Conservation (phyloP, 2,329 filamentous ascomycete species). For the Thermoascus crustaceus region DNA sequence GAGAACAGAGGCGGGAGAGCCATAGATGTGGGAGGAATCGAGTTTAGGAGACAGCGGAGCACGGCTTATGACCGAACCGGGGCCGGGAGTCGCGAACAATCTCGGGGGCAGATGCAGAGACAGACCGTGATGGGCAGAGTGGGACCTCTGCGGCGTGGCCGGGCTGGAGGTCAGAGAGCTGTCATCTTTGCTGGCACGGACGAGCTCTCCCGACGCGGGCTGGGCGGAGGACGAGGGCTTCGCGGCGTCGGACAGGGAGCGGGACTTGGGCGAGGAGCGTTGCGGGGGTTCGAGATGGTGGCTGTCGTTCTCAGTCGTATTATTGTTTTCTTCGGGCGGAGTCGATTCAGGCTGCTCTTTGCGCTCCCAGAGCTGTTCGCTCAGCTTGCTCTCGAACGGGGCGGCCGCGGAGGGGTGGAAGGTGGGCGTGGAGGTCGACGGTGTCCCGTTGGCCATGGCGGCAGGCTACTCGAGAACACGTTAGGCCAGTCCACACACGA, state of each 20-base stretch:
- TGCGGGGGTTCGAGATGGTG: slow-evolving; percentile 16
- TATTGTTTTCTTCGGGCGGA: slow-evolving; percentile 8
- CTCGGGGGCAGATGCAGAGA: slow-evolving; percentile 61
- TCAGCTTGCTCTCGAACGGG: slow-evolving; percentile 29
- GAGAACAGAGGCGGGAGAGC: slow-evolving; percentile 77
- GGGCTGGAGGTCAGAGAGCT: slow-evolving; percentile 48
- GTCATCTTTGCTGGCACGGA: slow-evolving; percentile 58
- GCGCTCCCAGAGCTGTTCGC: slow-evolving; percentile 27
- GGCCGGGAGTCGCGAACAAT: slow-evolving; percentile 30
- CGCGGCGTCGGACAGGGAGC: slow-evolving; percentile 60
- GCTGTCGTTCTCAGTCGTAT: slow-evolving; percentile 7
- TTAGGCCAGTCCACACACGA: too few species aligned
- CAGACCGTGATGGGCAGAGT: slow-evolving; percentile 55
- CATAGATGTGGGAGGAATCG: slow-evolving; percentile 75
- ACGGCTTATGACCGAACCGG: slow-evolving; percentile 48
- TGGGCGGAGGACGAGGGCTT: slow-evolving; percentile 52
- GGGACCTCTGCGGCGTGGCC: slow-evolving; percentile 65
- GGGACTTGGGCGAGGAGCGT: slow-evolving; percentile 42
- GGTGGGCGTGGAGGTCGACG: slow-evolving; percentile 13
- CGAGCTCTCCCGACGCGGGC: slow-evolving; percentile 48
- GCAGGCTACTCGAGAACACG: too few species aligned
- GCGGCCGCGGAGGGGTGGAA: slow-evolving; percentile 13
- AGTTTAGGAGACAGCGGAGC: slow-evolving; percentile 75
- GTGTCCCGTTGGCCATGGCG: slow-evolving; percentile 12
- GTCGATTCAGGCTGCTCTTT: slow-evolving; percentile 12